Base-by-base conservation (phyloP, 495 filamentous ascomycete species). In the Annulohypoxylon stygium region DNA sequence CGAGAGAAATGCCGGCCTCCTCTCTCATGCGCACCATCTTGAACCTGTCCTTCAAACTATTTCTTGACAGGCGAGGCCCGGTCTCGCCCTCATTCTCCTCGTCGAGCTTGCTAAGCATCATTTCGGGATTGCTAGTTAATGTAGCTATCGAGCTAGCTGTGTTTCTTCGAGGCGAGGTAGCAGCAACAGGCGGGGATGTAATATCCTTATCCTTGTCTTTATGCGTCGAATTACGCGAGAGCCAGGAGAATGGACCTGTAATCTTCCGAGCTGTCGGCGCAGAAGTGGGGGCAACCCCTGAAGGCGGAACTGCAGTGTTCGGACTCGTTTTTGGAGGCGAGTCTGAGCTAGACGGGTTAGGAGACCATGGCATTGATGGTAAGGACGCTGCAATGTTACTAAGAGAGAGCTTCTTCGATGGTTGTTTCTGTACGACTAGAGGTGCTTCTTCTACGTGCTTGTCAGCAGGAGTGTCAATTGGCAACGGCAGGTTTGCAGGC, bases 11-110 rank as follows among this genome's bases (percentile, higher is more conserved):
- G 2, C 87, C 85, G 0, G 88, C 91, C 81, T 97, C 93, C 78
- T 94, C 93, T 58, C 89, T 86, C 90, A 95, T 88, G 12, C 93
- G 86, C 34, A 96, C 82, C 74, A 92, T 78, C 83, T 95, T 96
- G 81, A 97, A 97, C 59, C 94, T 89, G 73, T 97, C 93, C 74
- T 92, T 89, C 51, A 97, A 80, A 74, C 90, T 95, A 68, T 90
- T 92, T 39, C 91, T 84, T 48, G 84, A 80, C 25, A 86, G 86
- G 61, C 81, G 82, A 75, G 82, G 84, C 5, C 81, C 81, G 55
- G 83, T 84, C 20, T 83, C 85, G 30, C 78, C 82, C 50, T 92
- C 90, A 51, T 88, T 83, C 20, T 87, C 88, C 75, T 92, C 90
- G 45, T 93, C 91, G 57, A 93, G 85, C 65, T 88, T 89, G 75